phyloP scores from a whole-genome alignment of 495 filamentous ascomycete species.

The Aspergillus funiculosus region DNA sequence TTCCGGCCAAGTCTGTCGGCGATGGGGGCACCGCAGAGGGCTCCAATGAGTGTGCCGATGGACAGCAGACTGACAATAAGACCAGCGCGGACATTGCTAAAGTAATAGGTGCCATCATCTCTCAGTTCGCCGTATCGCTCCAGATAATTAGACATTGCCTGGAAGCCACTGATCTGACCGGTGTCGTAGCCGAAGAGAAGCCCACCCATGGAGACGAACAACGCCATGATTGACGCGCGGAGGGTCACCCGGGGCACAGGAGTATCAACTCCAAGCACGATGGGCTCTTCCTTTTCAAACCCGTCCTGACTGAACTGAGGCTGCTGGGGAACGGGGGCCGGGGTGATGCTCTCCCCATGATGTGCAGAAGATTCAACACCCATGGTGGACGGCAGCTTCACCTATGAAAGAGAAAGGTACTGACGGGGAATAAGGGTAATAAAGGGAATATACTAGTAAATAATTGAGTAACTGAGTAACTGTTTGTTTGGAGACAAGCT shows the following conservation, averaged over 20 bases:
- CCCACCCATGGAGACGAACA: conserved; percentile 62
- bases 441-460: background rate
- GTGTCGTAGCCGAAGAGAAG: conserved; percentile 53
- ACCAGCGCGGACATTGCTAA: conserved; percentile 47
- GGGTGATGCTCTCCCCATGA: conserved; percentile 38
- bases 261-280: conserved; percentile 30
- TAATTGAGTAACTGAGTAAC: too few relatives aligned
- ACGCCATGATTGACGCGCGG: conserved; percentile 45
- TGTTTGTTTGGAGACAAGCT: background rate
- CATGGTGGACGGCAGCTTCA: too few relatives aligned
- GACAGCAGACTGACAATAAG: conserved; percentile 54
- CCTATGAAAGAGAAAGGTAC: background rate
- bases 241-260: conserved; percentile 40
- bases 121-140: conserved; percentile 38
- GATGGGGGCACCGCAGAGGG: conserved; percentile 52
- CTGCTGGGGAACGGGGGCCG: conserved; percentile 24
- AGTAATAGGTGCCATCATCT: conserved; percentile 28
- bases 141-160: conserved; percentile 52
- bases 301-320: conserved; percentile 24
- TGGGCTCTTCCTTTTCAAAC: conserved; percentile 21
- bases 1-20: conserved; percentile 50
- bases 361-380: conserved; percentile 31
- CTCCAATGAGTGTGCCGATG: conserved; percentile 62
- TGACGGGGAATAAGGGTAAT: too few relatives aligned
- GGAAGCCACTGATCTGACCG: conserved; percentile 53